Evolutionary conservation across 2,329 filamentous ascomycete species (phyloP).

Genomic region (Paraphoma sp.): DNA sequence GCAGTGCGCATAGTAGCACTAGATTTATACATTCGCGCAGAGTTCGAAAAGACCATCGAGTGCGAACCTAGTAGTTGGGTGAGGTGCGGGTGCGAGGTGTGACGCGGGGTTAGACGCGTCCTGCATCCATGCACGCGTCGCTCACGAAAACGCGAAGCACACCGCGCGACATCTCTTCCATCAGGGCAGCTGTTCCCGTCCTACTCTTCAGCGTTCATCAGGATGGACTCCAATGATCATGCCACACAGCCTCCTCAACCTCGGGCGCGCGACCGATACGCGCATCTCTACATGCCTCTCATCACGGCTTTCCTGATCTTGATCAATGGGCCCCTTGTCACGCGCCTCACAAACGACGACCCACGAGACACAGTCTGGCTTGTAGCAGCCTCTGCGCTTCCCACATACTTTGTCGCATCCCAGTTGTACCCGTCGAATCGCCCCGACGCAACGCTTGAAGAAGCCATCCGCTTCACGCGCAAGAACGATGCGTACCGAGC

Average conservation of each 20-base stretch:
- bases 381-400: slow-evolving; percentile 11
- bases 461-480: slow-evolving; percentile 23
- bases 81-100: too few species aligned
- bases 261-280: slow-evolving; percentile 4
- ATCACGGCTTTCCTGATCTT: slow-evolving; percentile 12
- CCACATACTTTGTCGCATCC: slow-evolving; percentile 20
- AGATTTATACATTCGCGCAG: too few species aligned
- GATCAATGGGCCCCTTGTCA: slow-evolving; percentile 4
- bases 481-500: slow-evolving; percentile 18
- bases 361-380: slow-evolving; percentile 3
- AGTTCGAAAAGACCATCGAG: too few species aligned
- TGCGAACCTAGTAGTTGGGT: too few species aligned
- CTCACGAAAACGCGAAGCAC: too few species aligned
- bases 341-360: not conserved
- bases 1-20: too few species aligned
- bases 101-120: too few species aligned
- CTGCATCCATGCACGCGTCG: too few species aligned
- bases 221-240: not conserved
- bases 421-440: slow-evolving; percentile 14
- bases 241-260: not conserved
- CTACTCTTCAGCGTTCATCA: too few species aligned
- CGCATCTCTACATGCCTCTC: slow-evolving; percentile 25
- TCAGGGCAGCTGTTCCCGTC: too few species aligned
- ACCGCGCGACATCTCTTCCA: too few species aligned
- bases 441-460: slow-evolving; percentile 11